phyloP scores from a whole-genome alignment of 2,329 filamentous ascomycete species.

The Ceratocystis albifundus region DNA sequence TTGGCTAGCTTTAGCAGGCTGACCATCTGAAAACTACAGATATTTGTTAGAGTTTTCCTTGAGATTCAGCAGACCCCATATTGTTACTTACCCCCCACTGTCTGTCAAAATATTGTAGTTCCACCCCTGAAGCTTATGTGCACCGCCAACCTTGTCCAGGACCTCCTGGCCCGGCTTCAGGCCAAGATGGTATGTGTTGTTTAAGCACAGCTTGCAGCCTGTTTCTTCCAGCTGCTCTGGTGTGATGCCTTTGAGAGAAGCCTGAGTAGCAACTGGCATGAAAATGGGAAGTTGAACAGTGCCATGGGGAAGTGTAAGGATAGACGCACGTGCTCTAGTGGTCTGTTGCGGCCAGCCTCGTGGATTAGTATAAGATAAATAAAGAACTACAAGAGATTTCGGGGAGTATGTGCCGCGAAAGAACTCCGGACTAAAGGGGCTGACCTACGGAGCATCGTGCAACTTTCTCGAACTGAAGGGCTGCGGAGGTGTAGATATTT shows the following conservation, averaged over 20 bases:
- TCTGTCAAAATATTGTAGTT: conserved; percentile 86
- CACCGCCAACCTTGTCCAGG: conserved; percentile 76
- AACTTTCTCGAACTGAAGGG: conserved; percentile 66
- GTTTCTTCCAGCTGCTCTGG: conserved; percentile 85
- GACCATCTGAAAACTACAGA: conserved; percentile 87
- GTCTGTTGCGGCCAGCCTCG: conserved; percentile 44
- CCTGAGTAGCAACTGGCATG: conserved; percentile 97
- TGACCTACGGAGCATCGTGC: conserved; percentile 65
- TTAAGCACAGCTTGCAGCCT: conserved; percentile 79
- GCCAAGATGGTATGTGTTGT: conserved; percentile 96
- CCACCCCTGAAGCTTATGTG: conserved; percentile 92
- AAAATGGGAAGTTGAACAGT: conserved; percentile 83
- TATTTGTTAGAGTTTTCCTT: conserved; percentile 10
- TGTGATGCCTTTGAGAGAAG: conserved; percentile 86
- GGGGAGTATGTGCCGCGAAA: too few relatives aligned
- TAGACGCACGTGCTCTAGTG: conserved; percentile 84
- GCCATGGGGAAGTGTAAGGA: conserved; percentile 81
- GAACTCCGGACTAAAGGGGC: background rate
- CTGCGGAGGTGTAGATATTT: conserved; percentile 46
- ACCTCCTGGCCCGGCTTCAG: conserved; percentile 88
- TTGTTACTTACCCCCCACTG: conserved; percentile 48
- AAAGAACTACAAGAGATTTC: background rate
- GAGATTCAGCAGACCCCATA: background rate
- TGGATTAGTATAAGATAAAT: background rate
- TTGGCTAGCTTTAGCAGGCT: conserved; percentile 85